Evolutionary conservation across 1,284 basidiomycete species (phyloP).

Genomic region (Farysia itapuensis): DNA sequence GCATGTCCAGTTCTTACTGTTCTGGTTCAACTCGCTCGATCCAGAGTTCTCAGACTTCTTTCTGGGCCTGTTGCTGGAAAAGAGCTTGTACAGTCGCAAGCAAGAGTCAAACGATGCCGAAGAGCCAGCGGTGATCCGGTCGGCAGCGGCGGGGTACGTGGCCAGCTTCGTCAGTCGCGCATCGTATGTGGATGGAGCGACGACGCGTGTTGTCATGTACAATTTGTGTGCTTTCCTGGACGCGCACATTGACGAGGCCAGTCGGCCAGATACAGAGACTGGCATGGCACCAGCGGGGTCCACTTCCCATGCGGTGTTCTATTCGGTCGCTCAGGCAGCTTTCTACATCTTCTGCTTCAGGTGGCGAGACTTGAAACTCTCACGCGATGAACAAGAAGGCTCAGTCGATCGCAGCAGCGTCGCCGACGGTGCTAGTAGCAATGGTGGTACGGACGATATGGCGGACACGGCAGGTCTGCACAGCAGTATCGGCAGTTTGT

Average conservation of each 20-base stretch:
- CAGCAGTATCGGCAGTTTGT: conserved; percentile 27
- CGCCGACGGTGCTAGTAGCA: conserved; percentile 17
- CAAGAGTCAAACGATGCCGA: conserved; percentile 23
- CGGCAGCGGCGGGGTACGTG: conserved; percentile 55
- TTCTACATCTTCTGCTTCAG: conserved; percentile 98
- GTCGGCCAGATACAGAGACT: conserved; percentile 48
- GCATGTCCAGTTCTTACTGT: conserved; percentile 94
- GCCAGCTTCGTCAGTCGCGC: conserved; percentile 91
- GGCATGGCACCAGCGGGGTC: conserved; percentile 38
- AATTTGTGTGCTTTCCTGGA: conserved; percentile 82
- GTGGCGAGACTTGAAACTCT: conserved; percentile 80
- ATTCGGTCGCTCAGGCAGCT: conserved; percentile 87
- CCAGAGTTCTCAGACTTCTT: conserved; percentile 88
- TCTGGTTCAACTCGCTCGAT: conserved; percentile 90
- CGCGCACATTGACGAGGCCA: conserved; percentile 65
- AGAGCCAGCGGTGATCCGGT: conserved; percentile 49
- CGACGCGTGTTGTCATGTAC: conserved; percentile 74
- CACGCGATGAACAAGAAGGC: conserved; percentile 64
- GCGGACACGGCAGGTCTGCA: conserved; percentile 24
- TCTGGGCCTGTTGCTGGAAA: conserved; percentile 85
- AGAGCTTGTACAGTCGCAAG: conserved; percentile 72
- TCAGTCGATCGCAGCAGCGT: too few species aligned
- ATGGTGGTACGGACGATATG: too few species aligned
- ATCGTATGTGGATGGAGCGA: conserved; percentile 76
- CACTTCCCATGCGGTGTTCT: conserved; percentile 67